Evolutionary conservation across 1,139 yeast species (phyloP).

Genomic region (Trichomonascaceae sp.): DNA sequence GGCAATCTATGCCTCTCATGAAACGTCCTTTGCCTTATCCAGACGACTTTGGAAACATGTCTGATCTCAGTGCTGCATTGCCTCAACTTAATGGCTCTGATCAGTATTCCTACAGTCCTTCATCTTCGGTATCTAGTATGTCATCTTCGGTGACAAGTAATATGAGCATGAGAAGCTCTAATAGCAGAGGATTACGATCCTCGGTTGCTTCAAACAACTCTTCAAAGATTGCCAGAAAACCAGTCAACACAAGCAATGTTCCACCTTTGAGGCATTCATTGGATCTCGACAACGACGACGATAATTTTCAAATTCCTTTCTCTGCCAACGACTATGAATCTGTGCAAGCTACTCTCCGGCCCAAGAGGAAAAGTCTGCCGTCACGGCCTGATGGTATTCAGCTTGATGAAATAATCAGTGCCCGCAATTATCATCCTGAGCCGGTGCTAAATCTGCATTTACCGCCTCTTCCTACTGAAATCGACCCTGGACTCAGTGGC

Average conservation of each 20-base stretch:
- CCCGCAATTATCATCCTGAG: constrained; percentile 26
- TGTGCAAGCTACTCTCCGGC: not conserved
- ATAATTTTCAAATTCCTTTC: constrained; percentile 21
- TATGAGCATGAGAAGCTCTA: not conserved
- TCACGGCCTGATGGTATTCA: not conserved
- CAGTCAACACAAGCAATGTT: constrained; percentile 11
- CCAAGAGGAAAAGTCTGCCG: constrained; percentile 4
- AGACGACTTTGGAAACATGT: constrained; percentile 5
- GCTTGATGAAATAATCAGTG: constrained; percentile 20
- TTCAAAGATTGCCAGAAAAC: constrained; percentile 10
- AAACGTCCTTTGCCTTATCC: constrained; percentile 6
- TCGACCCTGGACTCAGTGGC: constrained; percentile 21
- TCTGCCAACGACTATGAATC: constrained; percentile 24
- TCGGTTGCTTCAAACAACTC: not conserved
- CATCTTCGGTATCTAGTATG: not conserved
- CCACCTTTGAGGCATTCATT: not conserved
- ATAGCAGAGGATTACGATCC: not conserved
- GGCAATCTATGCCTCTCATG: not conserved
- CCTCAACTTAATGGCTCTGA: not conserved
- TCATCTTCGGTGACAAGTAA: not conserved
- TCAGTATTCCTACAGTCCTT: not conserved
- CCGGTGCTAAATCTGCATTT: constrained; percentile 17
- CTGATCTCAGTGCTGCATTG: constrained; percentile 4
- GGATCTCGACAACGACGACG: constrained; percentile 14
- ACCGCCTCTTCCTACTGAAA: constrained; percentile 16